Evolutionary conservation across 345 rosid genomes (phyloP).

Genomic region (Ricinus communis): DNA sequence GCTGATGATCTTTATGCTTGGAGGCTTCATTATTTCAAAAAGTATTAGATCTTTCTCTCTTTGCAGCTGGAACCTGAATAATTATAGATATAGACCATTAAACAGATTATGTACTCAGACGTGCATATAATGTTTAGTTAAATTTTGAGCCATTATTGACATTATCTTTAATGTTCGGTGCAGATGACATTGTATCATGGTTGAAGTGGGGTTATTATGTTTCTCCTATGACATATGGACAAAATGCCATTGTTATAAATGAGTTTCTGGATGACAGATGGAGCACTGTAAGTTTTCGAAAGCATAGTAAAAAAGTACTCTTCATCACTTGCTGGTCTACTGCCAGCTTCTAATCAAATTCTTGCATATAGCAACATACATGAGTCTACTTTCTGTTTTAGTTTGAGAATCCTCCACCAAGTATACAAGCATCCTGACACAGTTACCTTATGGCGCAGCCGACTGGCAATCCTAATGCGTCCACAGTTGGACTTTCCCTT

Average conservation of each 20-base stretch:
- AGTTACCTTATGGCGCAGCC: constrained; percentile 9
- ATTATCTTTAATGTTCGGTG: not conserved
- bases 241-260: constrained; percentile 23
- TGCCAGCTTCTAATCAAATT: not conserved
- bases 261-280: constrained; percentile 29
- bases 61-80: not conserved
- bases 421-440: not conserved
- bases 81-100: not conserved
- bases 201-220: constrained; percentile 26
- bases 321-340: not conserved
- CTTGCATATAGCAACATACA: not conserved
- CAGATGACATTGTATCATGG: constrained; percentile 25
- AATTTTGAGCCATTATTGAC: no score
- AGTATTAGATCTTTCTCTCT: constrained; percentile 1
- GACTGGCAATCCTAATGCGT: constrained; percentile 5
- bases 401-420: no score
- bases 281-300: constrained; percentile 16
- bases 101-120: no score
- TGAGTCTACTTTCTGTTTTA: not conserved
- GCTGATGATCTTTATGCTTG: constrained; percentile 14
- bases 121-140: no score
- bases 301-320: no score
- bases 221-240: constrained; percentile 26
- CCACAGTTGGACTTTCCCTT: constrained; percentile 20
- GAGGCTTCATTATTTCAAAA: constrained; percentile 25